Evolutionary conservation across 768 basidiomycete genomes (phyloP).

Genomic region (Cubamyces lactineus): DNA sequence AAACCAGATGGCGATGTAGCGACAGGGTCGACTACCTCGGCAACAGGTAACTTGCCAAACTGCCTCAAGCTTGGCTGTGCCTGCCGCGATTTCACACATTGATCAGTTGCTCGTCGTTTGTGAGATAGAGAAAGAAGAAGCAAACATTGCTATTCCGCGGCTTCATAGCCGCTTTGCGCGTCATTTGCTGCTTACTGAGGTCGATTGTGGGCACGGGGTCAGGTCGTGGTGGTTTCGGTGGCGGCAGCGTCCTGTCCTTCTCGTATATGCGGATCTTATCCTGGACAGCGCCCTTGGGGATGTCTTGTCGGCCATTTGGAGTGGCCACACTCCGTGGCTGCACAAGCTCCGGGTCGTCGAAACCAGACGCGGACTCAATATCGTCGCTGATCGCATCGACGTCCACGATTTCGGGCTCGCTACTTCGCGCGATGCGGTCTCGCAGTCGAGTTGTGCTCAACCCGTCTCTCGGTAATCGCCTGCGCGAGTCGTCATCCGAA

Average conservation of each 20-base stretch:
- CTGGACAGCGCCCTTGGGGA: conserved; percentile 10
- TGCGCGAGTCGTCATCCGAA: not conserved
- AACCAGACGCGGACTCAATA: conserved; percentile 16
- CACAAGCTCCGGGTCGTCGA: conserved; percentile 4
- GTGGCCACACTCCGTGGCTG: not conserved
- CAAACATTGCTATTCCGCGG: conserved; percentile 4
- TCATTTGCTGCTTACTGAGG: not conserved
- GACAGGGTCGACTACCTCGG: not conserved
- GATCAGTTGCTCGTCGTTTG: not conserved
- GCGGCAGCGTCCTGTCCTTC: not conserved
- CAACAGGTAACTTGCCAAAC: not conserved
- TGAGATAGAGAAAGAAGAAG: not conserved
- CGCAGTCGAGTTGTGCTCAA: conserved; percentile 5
- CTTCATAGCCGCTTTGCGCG: conserved; percentile 7
- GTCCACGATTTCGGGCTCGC: not conserved
- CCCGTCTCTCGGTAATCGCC: conserved; percentile 13
- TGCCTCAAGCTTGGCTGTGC: not conserved
- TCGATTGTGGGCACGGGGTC: conserved; percentile 1
- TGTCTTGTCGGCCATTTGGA: conserved; percentile 14
- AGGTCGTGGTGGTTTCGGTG: not conserved
- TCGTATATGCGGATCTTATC: conserved; percentile 14
- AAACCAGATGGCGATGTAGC: conserved; percentile 8
- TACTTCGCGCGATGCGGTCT: not conserved
- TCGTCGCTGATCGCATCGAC: conserved; percentile 12
- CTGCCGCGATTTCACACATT: too few species aligned